Evolutionary conservation across 2,329 filamentous ascomycete genomes (phyloP), one percentile per base, ranked within the genome.

Genomic region (Hypoxylon sp.): DNA sequence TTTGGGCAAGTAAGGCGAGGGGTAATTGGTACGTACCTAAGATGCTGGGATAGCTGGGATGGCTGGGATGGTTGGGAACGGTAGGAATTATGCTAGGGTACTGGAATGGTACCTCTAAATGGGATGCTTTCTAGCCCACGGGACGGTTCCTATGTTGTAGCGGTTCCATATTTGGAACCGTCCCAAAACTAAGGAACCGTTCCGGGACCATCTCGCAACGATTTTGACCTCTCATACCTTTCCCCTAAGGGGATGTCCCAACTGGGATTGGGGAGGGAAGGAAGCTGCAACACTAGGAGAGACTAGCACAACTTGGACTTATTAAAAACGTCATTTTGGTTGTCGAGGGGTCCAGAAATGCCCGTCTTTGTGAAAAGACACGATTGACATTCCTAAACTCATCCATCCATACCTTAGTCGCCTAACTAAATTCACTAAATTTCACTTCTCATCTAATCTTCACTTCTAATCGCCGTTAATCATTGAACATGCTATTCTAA

Each of bases 291-390:
- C 51, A n/a, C 30, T 64, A n/a, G 38, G 38, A 48, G 23, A 17
- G 28, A 34, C 62, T 55, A 66, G 43, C 55, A 48, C 46, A 34
- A 67, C 46, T 59, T 50, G 56, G 57, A 67, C 41, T 46, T 52
- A 52, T 46, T 52, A 52, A 66, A 60, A 71, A 71, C 68, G 68
- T 71, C 68, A 71, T 71, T 66, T 70, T 67, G 43, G 38, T 36
- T 19, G 32, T 63, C 65, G 61, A 65, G 52, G 59, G 68, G 64
- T 59, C 56, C 25, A 58, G n/a, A 61, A 62, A 53, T 45, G 43
- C 56, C 49, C 38, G 48, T 63, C 63, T 65, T 68, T 66, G 63
- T 66, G 45, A 65, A 64, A 67, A 67, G 53, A 62, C 58, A 68
- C 62, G 14, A 23, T 63, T 59, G 53, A 66, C 59, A 63, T 67